Evolutionary conservation across 1,284 basidiomycete species (phyloP), one percentile per base, ranked within the genome.

Genomic region (Cutaneotrichosporon sp.): DNA sequence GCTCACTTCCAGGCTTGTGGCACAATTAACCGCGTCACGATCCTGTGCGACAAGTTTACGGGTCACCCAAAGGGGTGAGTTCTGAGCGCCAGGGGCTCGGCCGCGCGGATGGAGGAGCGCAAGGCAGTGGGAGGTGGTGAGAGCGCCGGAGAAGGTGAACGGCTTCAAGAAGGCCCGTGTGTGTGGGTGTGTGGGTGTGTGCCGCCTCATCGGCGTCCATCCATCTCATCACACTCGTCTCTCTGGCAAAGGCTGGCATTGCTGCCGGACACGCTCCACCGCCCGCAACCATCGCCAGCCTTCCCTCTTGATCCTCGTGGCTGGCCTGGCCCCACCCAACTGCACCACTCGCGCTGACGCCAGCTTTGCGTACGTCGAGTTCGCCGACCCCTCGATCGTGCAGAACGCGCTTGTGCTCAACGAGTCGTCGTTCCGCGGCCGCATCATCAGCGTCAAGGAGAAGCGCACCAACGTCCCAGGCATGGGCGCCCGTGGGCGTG

Each of bases 41-140:
- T 99, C 73, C 86, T 99, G 27, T 99, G 97, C 80, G 97, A 99
- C 85, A 99, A 99, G 82, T 99, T 97, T 80, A 98, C 95, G 18
- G 97, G 97, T 49, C 95, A 98, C 83, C 95, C 97, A 45, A 99
- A 98, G 87, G 97, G 95, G 92, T 95, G 69, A 65, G 87, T 81
- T n/a, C n/a, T n/a, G n/a, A n/a, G n/a, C 6, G 27, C 3, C 9
- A 9, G 56, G 7, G 27, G 10, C 6, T 20, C 36, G 33, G 29
- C 10, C 14, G 18, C 27, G 50, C 54, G n/a, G 20, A 4, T 6
- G 18, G 34, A 36, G 34, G 34, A 24, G 45, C 3, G 46, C n/a
- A 33, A 9, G 18, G 49, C 10, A 34, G 13, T 3, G 31, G 46
- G 46, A 16, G 7, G 27, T 3, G 3, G 20, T 52, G 36, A 5